Evolutionary conservation across 1,284 basidiomycete species (phyloP), one percentile per base, ranked within the genome.

Genomic region (Taiwanofungus camphoratus): DNA sequence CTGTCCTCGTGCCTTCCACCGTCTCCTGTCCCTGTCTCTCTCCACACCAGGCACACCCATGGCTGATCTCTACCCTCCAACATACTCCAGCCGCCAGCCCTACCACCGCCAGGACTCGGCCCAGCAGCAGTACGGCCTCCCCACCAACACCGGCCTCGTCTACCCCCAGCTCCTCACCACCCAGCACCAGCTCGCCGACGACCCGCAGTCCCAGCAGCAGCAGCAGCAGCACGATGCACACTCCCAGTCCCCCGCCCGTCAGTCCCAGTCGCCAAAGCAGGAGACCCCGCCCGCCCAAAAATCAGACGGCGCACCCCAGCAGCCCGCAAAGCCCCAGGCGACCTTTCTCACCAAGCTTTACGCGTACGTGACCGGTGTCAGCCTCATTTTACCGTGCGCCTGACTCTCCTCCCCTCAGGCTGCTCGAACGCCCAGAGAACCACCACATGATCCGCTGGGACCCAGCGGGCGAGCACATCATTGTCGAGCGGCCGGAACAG

Each of bases 401-500:
- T 27, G 26, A 27, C 57, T 54, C 45, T 51, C 39, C 35, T 42
- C 42, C 40, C 20, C 36, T 42, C 39, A 60, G 87, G 48, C 80
- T 90, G 44, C 78, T 90, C 56, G 87, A 90, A 63, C 80, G 87
- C 33, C 77, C 82, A 43, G 87, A 90, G 66, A 89, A 89, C 64
- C 86, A 89, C 57, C 85, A 89, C 63, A 92, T 93, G 82, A 92
- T 93, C 60, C 82, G 90, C 36, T 93, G 90, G 90, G 90, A 92
- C 60, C 81, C 84, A 12, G 79, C 81, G 12, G 91, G 90, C 48
- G 87, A 91, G 61, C 84, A 91, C 57, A 92, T 93, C 73, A 90
- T 93, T 63, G 90, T 93, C 46, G 90, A 92, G 59, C 74, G 85
- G 22, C 90, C 90, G 49, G 88, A 91, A 60, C 89, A 92, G 63